Percentiles rank a stretch among this genome's conserved stretches.
Evolutionary conservation across 306 rosid genomes (phyloP).

Genomic region (Cicer bijugum): DNA sequence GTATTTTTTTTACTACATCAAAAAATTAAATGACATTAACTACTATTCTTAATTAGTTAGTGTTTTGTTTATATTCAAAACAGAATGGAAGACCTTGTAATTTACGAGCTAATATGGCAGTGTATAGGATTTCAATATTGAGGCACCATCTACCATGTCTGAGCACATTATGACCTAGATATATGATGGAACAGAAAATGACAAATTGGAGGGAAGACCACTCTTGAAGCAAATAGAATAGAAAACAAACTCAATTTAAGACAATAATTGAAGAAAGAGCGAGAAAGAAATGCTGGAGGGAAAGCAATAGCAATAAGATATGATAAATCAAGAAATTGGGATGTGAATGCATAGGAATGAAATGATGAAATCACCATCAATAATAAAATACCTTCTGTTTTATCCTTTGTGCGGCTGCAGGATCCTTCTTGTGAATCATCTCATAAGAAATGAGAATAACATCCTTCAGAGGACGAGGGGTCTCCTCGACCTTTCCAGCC

Average conservation of each 20-base stretch:
- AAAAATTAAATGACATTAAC: background rate
- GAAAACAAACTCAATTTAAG: constrained; percentile 24
- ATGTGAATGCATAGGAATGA: constrained; percentile 40
- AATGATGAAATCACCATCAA: constrained; percentile 43
- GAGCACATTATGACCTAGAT: constrained; percentile 39
- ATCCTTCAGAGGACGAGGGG: constrained; percentile 95
- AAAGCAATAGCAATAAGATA: constrained; percentile 36
- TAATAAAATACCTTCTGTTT: constrained; percentile 83
- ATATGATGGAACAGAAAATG: constrained; percentile 13
- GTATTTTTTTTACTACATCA: background rate
- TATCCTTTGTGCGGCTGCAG: constrained; percentile 86
- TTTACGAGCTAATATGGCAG: constrained; percentile 30
- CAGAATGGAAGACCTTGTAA: constrained; percentile 20
- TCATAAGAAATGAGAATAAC: constrained; percentile 95
- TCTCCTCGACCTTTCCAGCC: constrained; percentile 99
- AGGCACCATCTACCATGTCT: constrained; percentile 36
- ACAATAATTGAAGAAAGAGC: constrained; percentile 30
- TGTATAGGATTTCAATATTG: constrained; percentile 38
- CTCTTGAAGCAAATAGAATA: constrained; percentile 23
- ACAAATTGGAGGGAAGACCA: constrained; percentile 24
- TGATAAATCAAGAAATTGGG: constrained; percentile 38
- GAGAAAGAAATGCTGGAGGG: constrained; percentile 27
- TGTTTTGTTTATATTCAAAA: background rate
- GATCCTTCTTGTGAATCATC: constrained; percentile 90
- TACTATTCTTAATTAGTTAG: background rate